A percentile compares a stretch with the other conserved stretches of the same genome.
Conservation (phyloP, 129 eudicot genomes). For the Lactuca sativa region DNA sequence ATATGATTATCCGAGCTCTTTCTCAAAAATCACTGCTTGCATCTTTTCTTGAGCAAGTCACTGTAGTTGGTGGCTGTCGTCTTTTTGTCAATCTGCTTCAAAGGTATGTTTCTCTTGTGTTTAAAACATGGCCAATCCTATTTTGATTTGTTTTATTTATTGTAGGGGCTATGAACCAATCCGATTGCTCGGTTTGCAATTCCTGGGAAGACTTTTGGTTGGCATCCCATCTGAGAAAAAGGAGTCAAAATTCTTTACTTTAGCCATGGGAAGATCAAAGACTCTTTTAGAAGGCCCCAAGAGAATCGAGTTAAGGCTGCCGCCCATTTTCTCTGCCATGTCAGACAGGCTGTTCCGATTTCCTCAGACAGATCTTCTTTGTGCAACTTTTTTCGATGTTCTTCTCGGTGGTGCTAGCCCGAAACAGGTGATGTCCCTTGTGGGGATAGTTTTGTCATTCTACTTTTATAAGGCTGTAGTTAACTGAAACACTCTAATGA, state of each 20-base stretch:
- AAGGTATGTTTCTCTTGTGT: constrained; percentile 50
- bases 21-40: constrained; percentile 77
- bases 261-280: constrained; percentile 80
- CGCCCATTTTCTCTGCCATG: constrained; percentile 65
- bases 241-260: constrained; percentile 63
- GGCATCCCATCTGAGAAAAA: constrained; percentile 93
- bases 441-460: constrained; percentile 16
- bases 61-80: constrained; percentile 84
- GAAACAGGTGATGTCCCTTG: constrained; percentile 60
- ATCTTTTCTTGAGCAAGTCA: constrained; percentile 82
- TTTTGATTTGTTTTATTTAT: neutral
- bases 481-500: constrained; percentile 8
- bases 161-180: constrained; percentile 86
- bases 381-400: constrained; percentile 88
- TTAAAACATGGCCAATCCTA: constrained; percentile 3
- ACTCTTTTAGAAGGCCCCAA: constrained; percentile 56
- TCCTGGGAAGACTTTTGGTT: constrained; percentile 89
- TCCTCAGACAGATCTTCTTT: constrained; percentile 78
- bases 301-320: constrained; percentile 52
- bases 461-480: constrained; percentile 7
- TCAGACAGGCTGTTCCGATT: constrained; percentile 79
- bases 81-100: constrained; percentile 84
- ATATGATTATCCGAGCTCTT: constrained; percentile 93
- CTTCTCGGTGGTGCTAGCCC: constrained; percentile 99
- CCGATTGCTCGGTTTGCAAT: constrained; percentile 86